Percentiles rank a stretch among this genome's conserved stretches.
Conservation (phyloP, 148 eudicot species). For the Cornus kousa region DNA sequence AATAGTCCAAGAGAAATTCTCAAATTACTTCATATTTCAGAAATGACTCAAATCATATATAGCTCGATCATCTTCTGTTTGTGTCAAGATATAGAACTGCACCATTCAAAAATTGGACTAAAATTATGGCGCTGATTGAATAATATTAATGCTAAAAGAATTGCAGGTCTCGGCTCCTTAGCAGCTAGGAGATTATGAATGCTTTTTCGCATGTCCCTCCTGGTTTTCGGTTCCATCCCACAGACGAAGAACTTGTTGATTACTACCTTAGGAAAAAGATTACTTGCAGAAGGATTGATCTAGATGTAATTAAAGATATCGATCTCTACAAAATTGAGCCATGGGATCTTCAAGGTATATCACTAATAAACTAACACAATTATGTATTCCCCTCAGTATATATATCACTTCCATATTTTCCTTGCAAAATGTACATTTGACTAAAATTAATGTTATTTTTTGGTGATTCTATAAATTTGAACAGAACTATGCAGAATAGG, state of each 20-base stretch:
- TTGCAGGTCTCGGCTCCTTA: conserved; percentile 18
- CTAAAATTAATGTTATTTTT: too few species aligned
- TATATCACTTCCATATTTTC: neutral
- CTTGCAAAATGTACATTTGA: too few species aligned
- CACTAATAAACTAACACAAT: neutral
- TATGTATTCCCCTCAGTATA: too few species aligned
- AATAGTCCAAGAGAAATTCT: neutral
- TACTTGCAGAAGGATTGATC: conserved; percentile 47
- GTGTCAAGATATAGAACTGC: neutral
- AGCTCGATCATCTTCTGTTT: neutral
- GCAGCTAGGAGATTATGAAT: conserved; percentile 29
- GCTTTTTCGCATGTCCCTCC: conserved; percentile 70
- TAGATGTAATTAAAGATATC: conserved; percentile 73
- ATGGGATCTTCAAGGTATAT: conserved; percentile 82
- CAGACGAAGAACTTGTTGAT: conserved; percentile 87
- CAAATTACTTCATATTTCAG: neutral
- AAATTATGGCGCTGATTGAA: neutral
- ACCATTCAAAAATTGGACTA: neutral
- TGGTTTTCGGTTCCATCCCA: conserved; percentile 82
- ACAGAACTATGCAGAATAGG: conserved; percentile 72
- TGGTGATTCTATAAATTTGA: neutral
- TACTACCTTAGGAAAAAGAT: conserved; percentile 75
- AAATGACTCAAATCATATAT: neutral
- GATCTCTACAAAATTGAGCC: conserved; percentile 90
- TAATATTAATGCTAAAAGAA: neutral